Percentiles rank a stretch among this genome's conserved stretches.
These are phyloP conservation scores for Fraxinus quadrangulata DNA, from an alignment of 257 asterid species.

Conservation along the genomic window DNA sequence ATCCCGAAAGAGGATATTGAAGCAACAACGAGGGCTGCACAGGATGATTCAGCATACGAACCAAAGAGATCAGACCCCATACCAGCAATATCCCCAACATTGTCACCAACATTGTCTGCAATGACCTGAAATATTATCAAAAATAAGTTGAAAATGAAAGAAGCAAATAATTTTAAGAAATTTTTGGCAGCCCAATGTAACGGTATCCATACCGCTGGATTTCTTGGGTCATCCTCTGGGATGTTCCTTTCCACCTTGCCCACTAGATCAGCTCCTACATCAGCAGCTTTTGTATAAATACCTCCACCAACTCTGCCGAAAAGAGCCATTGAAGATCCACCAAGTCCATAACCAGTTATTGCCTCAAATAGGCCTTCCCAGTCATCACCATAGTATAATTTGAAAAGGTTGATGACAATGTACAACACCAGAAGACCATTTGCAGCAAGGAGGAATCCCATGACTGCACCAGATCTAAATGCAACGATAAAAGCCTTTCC, in stretches of 20 bases:
- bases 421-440: slow-evolving; percentile 79
- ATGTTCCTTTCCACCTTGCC: slow-evolving; percentile 85
- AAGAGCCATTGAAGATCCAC: slow-evolving; percentile 95
- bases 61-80: slow-evolving; percentile 90
- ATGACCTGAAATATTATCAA: slow-evolving; percentile 52
- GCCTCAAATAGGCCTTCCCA: slow-evolving; percentile 92
- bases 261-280: slow-evolving; percentile 90
- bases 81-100: slow-evolving; percentile 87
- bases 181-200: background rate
- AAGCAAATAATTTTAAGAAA: background rate
- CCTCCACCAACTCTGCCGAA: slow-evolving; percentile 98
- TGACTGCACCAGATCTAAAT: slow-evolving; percentile 85
- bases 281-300: slow-evolving; percentile 90
- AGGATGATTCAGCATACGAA: slow-evolving; percentile 82
- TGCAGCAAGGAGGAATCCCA: slow-evolving; percentile 93
- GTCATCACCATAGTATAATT: slow-evolving; percentile 81
- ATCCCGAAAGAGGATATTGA: slow-evolving; percentile 81
- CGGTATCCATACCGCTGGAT: slow-evolving; percentile 65
- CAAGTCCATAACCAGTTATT: slow-evolving; percentile 88
- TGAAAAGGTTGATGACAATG: slow-evolving; percentile 65
- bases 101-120: slow-evolving; percentile 85
- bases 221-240: slow-evolving; percentile 90
- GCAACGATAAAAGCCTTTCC: slow-evolving; percentile 85
- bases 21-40: slow-evolving; percentile 86
- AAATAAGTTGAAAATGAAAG: background rate